phyloP scores from a whole-genome alignment of 345 rosid species.

The Hevea brasiliensis region DNA sequence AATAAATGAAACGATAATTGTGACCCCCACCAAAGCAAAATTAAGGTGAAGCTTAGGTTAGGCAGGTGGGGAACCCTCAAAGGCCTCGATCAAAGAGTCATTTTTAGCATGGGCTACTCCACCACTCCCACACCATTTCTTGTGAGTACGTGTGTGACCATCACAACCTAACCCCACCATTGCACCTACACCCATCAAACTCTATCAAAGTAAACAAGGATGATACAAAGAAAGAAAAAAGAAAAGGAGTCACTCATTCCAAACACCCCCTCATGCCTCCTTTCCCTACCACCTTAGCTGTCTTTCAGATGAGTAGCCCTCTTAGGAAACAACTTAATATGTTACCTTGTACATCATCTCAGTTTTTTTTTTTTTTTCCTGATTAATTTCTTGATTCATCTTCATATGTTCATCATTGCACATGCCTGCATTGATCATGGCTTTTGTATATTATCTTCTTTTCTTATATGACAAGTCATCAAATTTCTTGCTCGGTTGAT shows the following conservation, averaged over 20 bases:
- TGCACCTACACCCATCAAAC: conserved; percentile 5
- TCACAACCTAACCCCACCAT: conserved; percentile 25
- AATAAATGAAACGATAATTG: conserved; percentile 4
- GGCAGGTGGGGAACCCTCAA: conserved; percentile 24
- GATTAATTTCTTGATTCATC: not conserved
- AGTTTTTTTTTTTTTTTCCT: no score
- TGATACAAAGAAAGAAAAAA: no score
- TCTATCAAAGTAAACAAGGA: not conserved
- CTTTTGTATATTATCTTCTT: no score
- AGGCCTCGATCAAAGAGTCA: conserved; percentile 11
- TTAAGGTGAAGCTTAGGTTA: not conserved
- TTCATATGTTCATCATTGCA: not conserved
- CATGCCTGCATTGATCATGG: not conserved
- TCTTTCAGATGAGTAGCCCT: conserved; percentile 41
- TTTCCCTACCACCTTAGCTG: conserved; percentile 45
- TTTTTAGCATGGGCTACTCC: conserved; percentile 38
- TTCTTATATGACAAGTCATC: no score
- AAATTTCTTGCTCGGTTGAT: no score
- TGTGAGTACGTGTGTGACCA: conserved; percentile 1
- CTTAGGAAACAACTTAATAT: conserved; percentile 48
- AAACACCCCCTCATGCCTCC: conserved; percentile 24
- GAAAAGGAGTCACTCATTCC: conserved; percentile 2
- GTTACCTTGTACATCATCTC: not conserved
- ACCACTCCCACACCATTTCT: conserved; percentile 26
- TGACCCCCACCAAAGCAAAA: not conserved